A percentile compares a stretch with the other conserved stretches of the same genome.
Conservation (phyloP, 2,329 filamentous ascomycete species). For the Aureobasidium sp. region DNA sequence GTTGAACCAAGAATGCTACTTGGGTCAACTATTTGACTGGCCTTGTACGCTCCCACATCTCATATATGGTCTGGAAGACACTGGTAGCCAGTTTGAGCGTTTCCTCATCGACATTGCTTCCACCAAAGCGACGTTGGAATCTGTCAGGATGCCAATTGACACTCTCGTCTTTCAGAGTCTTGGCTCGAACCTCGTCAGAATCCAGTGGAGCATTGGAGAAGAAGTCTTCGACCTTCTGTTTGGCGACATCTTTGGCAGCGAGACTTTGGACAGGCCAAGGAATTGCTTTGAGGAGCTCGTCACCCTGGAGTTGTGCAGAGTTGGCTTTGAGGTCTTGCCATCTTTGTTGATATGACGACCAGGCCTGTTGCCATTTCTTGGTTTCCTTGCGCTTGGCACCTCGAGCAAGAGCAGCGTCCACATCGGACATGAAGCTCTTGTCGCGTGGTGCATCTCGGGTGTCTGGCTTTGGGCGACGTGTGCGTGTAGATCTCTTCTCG, state of each 20-base stretch:
- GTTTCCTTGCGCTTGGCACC: slow-evolving; percentile 55
- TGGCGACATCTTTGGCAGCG: slow-evolving; percentile 47
- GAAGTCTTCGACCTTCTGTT: slow-evolving; percentile 59
- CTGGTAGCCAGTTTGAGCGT: slow-evolving; percentile 76
- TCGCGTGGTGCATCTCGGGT: not conserved
- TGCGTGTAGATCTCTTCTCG: slow-evolving; percentile 47
- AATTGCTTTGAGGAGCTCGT: slow-evolving; percentile 29
- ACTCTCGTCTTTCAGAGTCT: slow-evolving; percentile 69
- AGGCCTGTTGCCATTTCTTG: slow-evolving; percentile 51
- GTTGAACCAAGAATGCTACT: not conserved
- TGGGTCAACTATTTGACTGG: not conserved
- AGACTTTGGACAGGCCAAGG: slow-evolving; percentile 69
- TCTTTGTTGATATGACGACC: slow-evolving; percentile 54
- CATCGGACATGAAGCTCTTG: slow-evolving; percentile 31
- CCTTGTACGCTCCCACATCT: not conserved
- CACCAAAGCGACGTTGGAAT: slow-evolving; percentile 80
- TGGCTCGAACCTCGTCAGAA: slow-evolving; percentile 26
- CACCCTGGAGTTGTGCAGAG: not conserved
- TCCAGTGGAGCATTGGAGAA: slow-evolving; percentile 48
- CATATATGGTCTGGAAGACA: slow-evolving; percentile 71
- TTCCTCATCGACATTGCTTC: slow-evolving; percentile 56
- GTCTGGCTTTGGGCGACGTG: slow-evolving; percentile 41
- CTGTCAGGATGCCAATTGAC: slow-evolving; percentile 98
- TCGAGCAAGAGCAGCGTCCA: slow-evolving; percentile 57
- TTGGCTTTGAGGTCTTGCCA: slow-evolving; percentile 51